phyloP scores from a whole-genome alignment of 306 rosid species.

The Styphnolobium japonicum region DNA sequence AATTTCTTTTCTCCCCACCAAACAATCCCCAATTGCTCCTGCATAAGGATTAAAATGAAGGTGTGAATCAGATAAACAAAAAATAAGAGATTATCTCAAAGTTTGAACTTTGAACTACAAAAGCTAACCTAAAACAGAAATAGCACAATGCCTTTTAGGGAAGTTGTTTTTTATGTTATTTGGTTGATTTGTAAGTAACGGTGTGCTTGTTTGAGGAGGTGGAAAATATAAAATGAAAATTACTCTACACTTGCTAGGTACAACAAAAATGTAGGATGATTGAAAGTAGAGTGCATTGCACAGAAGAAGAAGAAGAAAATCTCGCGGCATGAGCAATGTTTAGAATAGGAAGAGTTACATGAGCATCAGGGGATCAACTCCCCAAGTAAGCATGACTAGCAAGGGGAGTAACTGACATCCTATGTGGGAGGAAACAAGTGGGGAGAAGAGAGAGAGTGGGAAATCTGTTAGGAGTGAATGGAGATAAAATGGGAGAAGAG shows the following conservation, averaged over 20 bases:
- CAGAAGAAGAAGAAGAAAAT: background rate
- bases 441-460: no score
- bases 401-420: no score
- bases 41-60: slow-evolving; percentile 22
- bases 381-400: no score
- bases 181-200: background rate
- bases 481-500: no score
- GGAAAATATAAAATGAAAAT: background rate
- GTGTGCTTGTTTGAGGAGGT: background rate
- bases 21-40: slow-evolving; percentile 64
- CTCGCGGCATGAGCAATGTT: background rate
- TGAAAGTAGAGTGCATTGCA: background rate
- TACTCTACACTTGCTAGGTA: background rate
- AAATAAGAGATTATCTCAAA: background rate
- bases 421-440: no score
- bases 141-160: background rate
- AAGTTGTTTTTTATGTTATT: background rate
- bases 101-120: slow-evolving; percentile 11
- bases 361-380: no score
- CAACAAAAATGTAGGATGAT: background rate
- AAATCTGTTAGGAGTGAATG: no score
- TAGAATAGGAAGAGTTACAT: no score
- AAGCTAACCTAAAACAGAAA: slow-evolving; percentile 22
- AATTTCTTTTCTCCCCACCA: slow-evolving; percentile 47
- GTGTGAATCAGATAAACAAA: background rate